Base-by-base conservation (phyloP, 1,284 basidiomycete species). In the Sphaerobolus stellatus region DNA sequence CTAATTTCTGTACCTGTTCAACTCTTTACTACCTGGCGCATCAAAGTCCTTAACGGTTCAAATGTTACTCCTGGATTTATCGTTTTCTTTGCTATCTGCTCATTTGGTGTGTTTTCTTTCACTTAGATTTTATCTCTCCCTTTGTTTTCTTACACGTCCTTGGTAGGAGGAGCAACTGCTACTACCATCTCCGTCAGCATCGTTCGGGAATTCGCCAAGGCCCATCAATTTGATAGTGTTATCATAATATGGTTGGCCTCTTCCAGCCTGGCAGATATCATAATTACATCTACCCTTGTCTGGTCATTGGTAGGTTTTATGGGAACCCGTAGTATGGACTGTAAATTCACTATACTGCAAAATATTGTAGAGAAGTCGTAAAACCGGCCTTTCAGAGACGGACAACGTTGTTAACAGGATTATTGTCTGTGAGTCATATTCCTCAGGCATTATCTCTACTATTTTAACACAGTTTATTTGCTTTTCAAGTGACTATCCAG, bases 21-120 rank as follows among this genome's bases (percentile, higher is more conserved):
- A 59, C 50, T 78, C 6, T 81, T 81, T 65, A 76, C 80, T 38
- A 78, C 78, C 0, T 81, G 76, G 76, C 69, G 79, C 28, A 76
- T 81, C 36, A 67, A 60, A 48, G 59, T 72, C 30, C 67, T 82
- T 52, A 79, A 71, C 4, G 74, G 72, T 53, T 74, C 71, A 0
- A 67, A 55, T 9, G 62, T 71, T 57, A 59, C 79, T 8, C 67
- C 76, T 1, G 46, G 57, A 3, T 20, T 78, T 46, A 71, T 81
- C 20, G 46, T 59, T 20, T 47, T 72, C 4, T 65, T 81, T 7
- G 65, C 75, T 2, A 5, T 77, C 0, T 60, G 69, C 9, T 74
- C 78, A 4, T 59, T 75, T 3, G 67, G 78, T 78, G 56, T 36
- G 70, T 27, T 13, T 24, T 59, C 45, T 7, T 20, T 13, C n/a